Base-by-base conservation (phyloP, 2,329 filamentous ascomycete species). In the Botryotinia convoluta region DNA sequence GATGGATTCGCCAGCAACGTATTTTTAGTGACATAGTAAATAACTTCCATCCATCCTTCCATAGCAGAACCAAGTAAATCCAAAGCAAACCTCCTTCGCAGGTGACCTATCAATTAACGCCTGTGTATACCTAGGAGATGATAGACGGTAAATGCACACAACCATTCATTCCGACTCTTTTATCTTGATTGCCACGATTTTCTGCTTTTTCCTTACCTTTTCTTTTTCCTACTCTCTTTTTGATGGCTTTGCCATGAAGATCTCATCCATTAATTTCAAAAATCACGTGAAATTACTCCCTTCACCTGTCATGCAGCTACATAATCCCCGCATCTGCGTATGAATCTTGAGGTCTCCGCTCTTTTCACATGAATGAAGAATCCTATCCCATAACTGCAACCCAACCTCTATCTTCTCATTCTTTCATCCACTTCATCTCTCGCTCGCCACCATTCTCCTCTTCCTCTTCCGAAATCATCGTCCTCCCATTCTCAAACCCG, bases 31-130 rank as follows among this genome's bases (percentile, higher is more conserved):
- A 26, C 26, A 39, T 20, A 14, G 37, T 22, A 57, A 29, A 57
- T 39, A 22, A n/a, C 35, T 35, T n/a, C 22, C 26, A 42, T 39
- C 26, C 60, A 42, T 44, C 61, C n/a, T 63, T 44, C n/a, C 14
- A 51, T 37, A 29, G 51, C 8, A n/a, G 14, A 29, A 29, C 22
- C 32, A 54, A 39, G 9, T 54, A n/a, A 68, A 68, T 39, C 35
- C 32, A 54, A 39, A 22, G 35, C n/a, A 42, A 57, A 22, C 48
- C 48, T 16, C 48, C 65, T 57, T 68, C 18, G 48, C 48, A 68
- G 48, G 35, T 68, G 64, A 54, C 35, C 64, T 68, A 48, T 54
- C 64, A 62, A 54, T 54, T 39, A 68, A 54, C 45, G 45, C 45
- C 45, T 16, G 35, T 54, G 12, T 57, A 29, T 42, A 68, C 35